These are phyloP conservation scores for Friedmanniomyces endolithicus DNA, from an alignment of 495 filamentous ascomycete genomes.

Conservation along the genomic window DNA sequence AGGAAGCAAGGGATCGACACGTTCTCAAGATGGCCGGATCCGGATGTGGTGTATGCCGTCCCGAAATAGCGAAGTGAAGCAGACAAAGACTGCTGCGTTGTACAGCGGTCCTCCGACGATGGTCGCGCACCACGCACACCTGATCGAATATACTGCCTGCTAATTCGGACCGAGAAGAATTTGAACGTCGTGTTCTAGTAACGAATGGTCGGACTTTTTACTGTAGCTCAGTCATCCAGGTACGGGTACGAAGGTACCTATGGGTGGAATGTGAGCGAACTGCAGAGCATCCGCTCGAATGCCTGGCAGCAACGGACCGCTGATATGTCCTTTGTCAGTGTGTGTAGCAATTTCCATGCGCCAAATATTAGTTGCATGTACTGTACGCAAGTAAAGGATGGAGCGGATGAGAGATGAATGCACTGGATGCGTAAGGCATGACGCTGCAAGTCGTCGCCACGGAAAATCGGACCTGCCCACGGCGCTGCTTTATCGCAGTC, in stretches of 20 bases:
- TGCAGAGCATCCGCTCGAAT: too few species aligned
- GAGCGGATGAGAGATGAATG: neutral
- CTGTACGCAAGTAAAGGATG: neutral
- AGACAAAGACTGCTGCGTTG: neutral
- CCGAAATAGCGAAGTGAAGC: neutral
- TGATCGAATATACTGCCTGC: neutral
- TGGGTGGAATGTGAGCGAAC: neutral
- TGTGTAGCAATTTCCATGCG: too few species aligned
- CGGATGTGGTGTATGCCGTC: neutral
- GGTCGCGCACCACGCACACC: too few species aligned
- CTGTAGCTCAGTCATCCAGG: neutral
- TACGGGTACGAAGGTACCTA: neutral
- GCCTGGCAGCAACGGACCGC: too few species aligned
- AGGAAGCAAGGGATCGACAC: neutral
- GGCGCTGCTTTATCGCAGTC: too few species aligned
- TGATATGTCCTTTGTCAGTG: too few species aligned
- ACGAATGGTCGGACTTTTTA: neutral
- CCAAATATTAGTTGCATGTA: too few species aligned
- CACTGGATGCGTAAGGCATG: neutral
- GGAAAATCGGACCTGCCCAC: neutral
- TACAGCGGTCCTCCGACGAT: neutral
- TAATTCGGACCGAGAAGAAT: neutral
- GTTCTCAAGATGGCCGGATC: neutral
- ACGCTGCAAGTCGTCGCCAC: neutral
- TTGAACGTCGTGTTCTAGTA: neutral